These are phyloP conservation scores for Sporothrix curviconia DNA, from an alignment of 2,329 filamentous ascomycete species.

Conservation along the genomic window DNA sequence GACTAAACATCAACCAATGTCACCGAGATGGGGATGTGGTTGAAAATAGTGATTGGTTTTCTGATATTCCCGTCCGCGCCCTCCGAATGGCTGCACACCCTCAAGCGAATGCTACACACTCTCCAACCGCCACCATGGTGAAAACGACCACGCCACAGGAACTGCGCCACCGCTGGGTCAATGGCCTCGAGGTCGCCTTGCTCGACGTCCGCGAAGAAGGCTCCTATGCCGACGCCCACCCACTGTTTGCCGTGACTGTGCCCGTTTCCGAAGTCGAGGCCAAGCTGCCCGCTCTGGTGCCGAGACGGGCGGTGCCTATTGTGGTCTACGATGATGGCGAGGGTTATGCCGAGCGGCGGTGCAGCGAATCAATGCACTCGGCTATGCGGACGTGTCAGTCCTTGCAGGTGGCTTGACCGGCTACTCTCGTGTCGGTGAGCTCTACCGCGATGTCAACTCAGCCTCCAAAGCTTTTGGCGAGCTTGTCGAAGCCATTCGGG, in stretches of 20 bases:
- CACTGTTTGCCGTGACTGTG: constrained; percentile 12
- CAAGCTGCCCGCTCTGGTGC: constrained; percentile 8
- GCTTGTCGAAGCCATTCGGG: constrained; percentile 12
- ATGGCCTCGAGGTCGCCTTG: constrained; percentile 10
- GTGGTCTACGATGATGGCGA: constrained; percentile 11
- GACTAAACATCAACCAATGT: too few species aligned
- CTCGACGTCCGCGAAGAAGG: constrained; percentile 13
- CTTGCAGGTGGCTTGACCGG: constrained; percentile 5
- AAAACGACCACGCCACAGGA: background rate
- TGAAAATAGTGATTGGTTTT: too few species aligned
- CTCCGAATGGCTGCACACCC: too few species aligned
- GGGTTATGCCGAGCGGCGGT: constrained; percentile 9
- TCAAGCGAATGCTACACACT: too few species aligned
- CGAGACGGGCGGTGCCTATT: background rate
- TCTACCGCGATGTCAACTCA: constrained; percentile 13
- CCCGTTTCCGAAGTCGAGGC: constrained; percentile 6
- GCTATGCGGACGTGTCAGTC: background rate
- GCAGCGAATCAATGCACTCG: background rate
- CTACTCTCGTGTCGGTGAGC: constrained; percentile 5
- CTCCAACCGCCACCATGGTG: too few species aligned
- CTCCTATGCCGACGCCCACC: constrained; percentile 8
- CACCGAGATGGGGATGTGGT: too few species aligned
- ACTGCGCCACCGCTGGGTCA: constrained; percentile 7
- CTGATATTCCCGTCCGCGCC: too few species aligned
- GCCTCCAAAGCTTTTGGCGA: constrained; percentile 14